Conservation (phyloP, 2,329 filamentous ascomycete genomes). For the Cylindrodendrum hubeiense region DNA sequence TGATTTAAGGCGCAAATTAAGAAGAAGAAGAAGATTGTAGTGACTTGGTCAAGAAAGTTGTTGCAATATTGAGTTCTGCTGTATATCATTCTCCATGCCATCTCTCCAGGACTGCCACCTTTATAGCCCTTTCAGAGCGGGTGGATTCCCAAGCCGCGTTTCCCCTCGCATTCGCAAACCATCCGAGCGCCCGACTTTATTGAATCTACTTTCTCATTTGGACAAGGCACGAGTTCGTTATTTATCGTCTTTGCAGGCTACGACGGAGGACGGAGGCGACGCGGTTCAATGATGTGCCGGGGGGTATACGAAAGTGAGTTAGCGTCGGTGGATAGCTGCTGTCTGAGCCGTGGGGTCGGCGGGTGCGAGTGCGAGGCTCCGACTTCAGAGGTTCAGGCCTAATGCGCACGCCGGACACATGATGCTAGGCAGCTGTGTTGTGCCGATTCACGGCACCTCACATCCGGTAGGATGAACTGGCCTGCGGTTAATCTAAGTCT, state of each 20-base stretch:
- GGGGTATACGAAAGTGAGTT: constrained; percentile 37
- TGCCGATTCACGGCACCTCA: neutral
- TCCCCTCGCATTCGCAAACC: neutral
- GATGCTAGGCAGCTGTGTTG: neutral
- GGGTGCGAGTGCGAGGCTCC: constrained; percentile 33
- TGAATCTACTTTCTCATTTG: neutral
- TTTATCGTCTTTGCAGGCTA: neutral
- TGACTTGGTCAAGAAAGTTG: neutral
- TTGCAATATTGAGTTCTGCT: neutral
- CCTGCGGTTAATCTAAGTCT: neutral
- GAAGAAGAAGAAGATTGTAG: neutral
- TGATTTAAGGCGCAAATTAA: neutral
- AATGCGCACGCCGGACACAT: neutral
- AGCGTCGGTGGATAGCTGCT: constrained; percentile 23
- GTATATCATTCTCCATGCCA: too few species aligned
- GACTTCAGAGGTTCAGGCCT: neutral
- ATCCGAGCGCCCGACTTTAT: neutral
- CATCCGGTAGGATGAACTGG: neutral
- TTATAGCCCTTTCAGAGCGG: neutral
- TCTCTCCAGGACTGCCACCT: neutral
- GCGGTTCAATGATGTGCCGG: constrained; percentile 23
- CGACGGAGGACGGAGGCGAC: neutral
- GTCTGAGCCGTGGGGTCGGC: neutral
- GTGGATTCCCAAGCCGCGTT: neutral
- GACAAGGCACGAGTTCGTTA: neutral